These are phyloP conservation scores for Pichia californica DNA, from an alignment of 805 yeast genomes.

Conservation along the genomic window DNA sequence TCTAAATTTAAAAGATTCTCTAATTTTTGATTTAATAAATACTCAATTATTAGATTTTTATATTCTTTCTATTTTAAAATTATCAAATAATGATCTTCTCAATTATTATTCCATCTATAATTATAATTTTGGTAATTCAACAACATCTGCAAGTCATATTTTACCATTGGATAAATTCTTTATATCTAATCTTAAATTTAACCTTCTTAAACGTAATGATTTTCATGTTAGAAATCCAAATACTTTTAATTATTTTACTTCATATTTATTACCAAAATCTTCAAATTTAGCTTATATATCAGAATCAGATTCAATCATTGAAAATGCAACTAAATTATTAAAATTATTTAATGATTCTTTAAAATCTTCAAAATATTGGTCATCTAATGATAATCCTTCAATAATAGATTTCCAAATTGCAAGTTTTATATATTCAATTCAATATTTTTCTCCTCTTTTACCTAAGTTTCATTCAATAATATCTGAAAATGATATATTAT, in stretches of 20 bases:
- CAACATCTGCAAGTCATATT: background rate
- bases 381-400: background rate
- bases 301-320: background rate
- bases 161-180: background rate
- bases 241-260: background rate
- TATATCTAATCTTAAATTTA: background rate
- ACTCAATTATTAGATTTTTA: slow-evolving; percentile 45
- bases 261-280: background rate
- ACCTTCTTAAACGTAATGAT: slow-evolving; percentile 10
- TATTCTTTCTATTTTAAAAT: slow-evolving; percentile 9
- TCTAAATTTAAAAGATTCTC: slow-evolving; percentile 27
- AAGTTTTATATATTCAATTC: slow-evolving; percentile 10
- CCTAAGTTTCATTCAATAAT: background rate
- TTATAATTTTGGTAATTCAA: background rate
- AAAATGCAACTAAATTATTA: background rate
- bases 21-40: slow-evolving; percentile 39
- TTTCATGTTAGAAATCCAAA: slow-evolving; percentile 31
- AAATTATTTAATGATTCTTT: background rate
- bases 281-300: background rate
- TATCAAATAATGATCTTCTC: slow-evolving; percentile 10
- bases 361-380: background rate
- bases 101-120: slow-evolving; percentile 2
- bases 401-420: slow-evolving; percentile 18
- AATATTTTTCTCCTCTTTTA: slow-evolving; percentile 1
- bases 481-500: background rate